These are phyloP conservation scores for Aquanectria penicillioides DNA, from an alignment of 2,329 filamentous ascomycete species.

Conservation along the genomic window DNA sequence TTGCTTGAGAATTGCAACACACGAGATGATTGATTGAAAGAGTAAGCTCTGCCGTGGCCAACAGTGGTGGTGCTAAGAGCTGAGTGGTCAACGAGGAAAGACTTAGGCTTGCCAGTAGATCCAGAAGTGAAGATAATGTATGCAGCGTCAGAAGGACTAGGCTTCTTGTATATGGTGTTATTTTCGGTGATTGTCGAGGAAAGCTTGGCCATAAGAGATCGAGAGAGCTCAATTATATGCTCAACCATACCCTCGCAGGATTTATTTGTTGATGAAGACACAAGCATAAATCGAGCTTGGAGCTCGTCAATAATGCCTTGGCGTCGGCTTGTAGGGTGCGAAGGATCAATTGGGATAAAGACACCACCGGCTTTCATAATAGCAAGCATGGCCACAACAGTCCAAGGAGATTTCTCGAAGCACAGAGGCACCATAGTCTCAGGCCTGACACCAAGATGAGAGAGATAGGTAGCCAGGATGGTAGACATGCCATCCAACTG, in stretches of 20 bases:
- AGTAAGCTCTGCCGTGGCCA: neutral
- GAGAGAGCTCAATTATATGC: no score
- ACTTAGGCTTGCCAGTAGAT: constrained; percentile 64
- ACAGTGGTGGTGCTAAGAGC: neutral
- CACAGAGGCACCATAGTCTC: neutral
- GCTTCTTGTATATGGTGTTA: no score
- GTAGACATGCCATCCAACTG: neutral
- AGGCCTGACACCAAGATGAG: neutral
- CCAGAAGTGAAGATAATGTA: constrained; percentile 65
- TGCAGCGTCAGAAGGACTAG: neutral
- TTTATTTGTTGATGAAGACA: no score
- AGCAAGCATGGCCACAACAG: neutral
- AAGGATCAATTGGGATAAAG: neutral
- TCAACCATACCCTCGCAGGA: no score
- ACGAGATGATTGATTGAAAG: constrained; percentile 7
- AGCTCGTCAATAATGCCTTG: neutral
- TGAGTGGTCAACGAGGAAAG: constrained; percentile 49
- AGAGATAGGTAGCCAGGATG: neutral
- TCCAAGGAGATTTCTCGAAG: constrained; percentile 11
- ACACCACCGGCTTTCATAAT: neutral
- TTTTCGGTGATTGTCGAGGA: no score
- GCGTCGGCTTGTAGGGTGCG: neutral
- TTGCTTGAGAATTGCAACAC: constrained; percentile 43
- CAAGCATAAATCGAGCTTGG: no score
- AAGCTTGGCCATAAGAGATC: no score